Evolutionary conservation across 169 alveolate genomes (phyloP), one percentile per base, ranked within the genome.

Genomic region (Eimeria maxima): DNA sequence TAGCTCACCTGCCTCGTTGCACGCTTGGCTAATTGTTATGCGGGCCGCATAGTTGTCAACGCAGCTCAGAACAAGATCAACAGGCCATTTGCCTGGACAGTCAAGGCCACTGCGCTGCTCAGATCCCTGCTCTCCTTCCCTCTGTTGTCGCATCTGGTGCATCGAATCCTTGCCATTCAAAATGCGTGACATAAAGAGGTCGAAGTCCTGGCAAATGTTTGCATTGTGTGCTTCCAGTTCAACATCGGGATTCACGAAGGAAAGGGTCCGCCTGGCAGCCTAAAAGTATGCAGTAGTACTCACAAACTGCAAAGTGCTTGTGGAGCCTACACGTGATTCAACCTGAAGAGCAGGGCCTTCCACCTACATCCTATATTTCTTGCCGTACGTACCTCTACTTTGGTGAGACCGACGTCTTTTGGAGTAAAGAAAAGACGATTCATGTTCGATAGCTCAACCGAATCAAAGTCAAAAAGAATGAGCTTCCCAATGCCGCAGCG

Each of bases 1-100:
- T 20, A 27, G 67, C 97, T 98, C 97, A 95, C 98, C 98, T 22
- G 99, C 97, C 95, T 98, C 99, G 97, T 98, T 98, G 94, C 99
- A 99, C 50, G 99, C 99, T 89, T 98, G 98, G 97, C 99, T 99
- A 29, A 99, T 98, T 42, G 99, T 98, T 98, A 98, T 99, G 94
- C 99, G 97, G 29, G 99, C 99, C 24, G 99, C 99, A 96, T 99
- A 99, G 95, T 99, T 99, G 96, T 99, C 99, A 3, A 99, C 99
- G 96, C 99, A 99, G 55, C 99, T 98, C 88, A 99, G 96, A 29
- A 99, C 98, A 53, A 99, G 97, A 95, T 98, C 99, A 11, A 99
- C 98, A 86, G 92, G 86, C 20, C 60, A 29, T 65, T 65, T 38
- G 63, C 95, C 92, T n/a, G 63, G 63, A 81, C 93, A 87, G 6